Evolutionary conservation across 2,329 filamentous ascomycete species (phyloP), one percentile per base, ranked within the genome.

Genomic region (Westerdykella aurantiaca): DNA sequence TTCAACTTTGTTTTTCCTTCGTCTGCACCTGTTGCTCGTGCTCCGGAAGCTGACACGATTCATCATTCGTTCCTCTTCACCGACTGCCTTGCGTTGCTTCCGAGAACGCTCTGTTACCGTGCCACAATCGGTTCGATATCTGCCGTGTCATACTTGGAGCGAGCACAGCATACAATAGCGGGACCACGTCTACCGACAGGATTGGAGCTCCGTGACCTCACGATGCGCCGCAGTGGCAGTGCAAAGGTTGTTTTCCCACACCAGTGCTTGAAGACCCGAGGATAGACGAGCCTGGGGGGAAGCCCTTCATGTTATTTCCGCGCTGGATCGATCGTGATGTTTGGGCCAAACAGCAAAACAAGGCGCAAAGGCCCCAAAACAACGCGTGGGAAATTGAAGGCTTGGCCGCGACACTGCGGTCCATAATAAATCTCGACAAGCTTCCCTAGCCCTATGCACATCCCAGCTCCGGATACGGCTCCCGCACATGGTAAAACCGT

Each of bases 341-440:
- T 45, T 25, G 33, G 29, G 38, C 44, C 45, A 51, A 52, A 48
- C 48, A 49, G 38, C 44, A 46, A 51, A 52, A 48, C 48, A 49
- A 40, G 38, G 17, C 34, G 7, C 14, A 35, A 44, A 40, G 33
- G 43, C 50, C 41, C 45, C 62, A 66, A 67, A 62, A 65, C 66
- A 61, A 62, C 63, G 62, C 40, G 21, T 58, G 45, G 53, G 59
- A 66, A 63, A 66, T 65, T 61, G 62, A 59, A 50, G 51, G 49
- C 52, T 51, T 52, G 44, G 46, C 46, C 51, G 45, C 43, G 46
- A 51, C 57, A 47, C 49, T 54, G 51, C 48, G 54, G 51, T 43
- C 52, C 37, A 49, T 43, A 55, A 48, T 51, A 44, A 47, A 49
- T 56, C n/a, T 29, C 25, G 55, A 54, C 61, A 58, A 58, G 53